A percentile compares a stretch with the other conserved stretches of the same genome.
phyloP scores from a whole-genome alignment of 2,329 filamentous ascomycete genomes.

The Tolypocladium paradoxum region DNA sequence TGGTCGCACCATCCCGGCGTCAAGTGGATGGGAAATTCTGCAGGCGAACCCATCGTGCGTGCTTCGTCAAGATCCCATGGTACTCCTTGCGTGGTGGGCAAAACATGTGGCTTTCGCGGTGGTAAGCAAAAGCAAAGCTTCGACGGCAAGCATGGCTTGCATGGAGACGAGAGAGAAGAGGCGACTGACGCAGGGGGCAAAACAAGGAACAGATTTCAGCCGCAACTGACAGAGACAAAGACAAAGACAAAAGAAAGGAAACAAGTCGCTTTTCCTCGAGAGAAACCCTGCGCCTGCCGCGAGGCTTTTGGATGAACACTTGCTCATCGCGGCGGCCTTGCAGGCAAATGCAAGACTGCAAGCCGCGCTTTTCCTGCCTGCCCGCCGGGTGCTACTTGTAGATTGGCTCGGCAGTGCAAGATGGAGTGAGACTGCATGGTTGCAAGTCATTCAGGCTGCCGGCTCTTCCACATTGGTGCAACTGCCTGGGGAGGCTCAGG shows the following conservation, averaged over 20 bases:
- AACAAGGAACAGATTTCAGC: neutral
- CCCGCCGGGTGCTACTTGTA: neutral
- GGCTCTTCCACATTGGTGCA: neutral
- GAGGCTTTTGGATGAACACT: neutral
- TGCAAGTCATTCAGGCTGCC: neutral
- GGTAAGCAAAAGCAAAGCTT: neutral
- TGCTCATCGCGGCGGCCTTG: neutral
- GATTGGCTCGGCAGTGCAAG: neutral
- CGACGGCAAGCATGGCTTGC: neutral
- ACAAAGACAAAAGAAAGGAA: neutral
- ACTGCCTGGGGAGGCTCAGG: neutral
- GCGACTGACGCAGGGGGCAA: neutral
- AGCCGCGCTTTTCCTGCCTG: neutral
- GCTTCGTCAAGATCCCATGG: neutral
- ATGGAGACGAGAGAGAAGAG: constrained; percentile 1
- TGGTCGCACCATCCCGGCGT: neutral
- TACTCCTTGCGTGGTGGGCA: neutral
- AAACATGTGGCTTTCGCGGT: neutral
- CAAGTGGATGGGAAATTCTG: neutral
- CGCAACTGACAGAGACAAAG: neutral
- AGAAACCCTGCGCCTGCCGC: neutral
- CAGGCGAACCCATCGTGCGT: neutral
- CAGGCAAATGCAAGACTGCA: neutral
- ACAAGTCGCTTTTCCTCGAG: neutral
- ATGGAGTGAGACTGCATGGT: neutral